Conservation (phyloP, 192 early-diverging fungal genomes). For the Entomortierella lignicola region DNA sequence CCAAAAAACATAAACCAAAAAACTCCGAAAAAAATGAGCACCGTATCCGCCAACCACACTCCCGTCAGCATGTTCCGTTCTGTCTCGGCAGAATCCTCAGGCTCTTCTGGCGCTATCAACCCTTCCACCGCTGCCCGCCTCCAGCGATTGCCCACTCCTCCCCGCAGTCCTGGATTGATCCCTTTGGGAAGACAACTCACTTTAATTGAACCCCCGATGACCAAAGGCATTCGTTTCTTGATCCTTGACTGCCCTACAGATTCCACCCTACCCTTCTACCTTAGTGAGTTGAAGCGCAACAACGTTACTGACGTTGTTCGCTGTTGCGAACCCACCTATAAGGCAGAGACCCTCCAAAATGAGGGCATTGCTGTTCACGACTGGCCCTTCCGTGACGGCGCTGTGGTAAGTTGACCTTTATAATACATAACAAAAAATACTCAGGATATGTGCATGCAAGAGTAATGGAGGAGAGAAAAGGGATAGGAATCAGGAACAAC, state of each 20-base stretch:
- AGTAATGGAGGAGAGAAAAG: no score
- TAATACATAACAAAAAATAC: no score
- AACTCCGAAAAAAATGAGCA: constrained; percentile 41
- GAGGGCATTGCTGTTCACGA: constrained; percentile 86
- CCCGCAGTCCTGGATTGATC: constrained; percentile 44
- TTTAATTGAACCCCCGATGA: constrained; percentile 66
- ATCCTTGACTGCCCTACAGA: constrained; percentile 94
- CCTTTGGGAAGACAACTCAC: constrained; percentile 74
- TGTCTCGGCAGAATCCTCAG: constrained; percentile 36
- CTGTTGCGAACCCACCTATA: constrained; percentile 92
- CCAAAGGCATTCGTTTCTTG: constrained; percentile 79
- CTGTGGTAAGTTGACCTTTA: constrained; percentile 68
- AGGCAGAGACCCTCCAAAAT: constrained; percentile 64
- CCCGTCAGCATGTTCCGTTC: constrained; percentile 55
- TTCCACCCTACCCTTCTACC: constrained; percentile 78
- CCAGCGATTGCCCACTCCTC: constrained; percentile 45
- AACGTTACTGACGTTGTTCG: constrained; percentile 92
- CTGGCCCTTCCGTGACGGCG: constrained; percentile 91
- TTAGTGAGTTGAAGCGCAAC: constrained; percentile 75
- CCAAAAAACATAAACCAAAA: not conserved
- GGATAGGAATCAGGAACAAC: no score
- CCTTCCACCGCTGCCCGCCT: constrained; percentile 26
- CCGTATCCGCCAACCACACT: constrained; percentile 47
- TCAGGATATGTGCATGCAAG: no score
- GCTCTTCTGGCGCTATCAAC: constrained; percentile 13